phyloP scores from a whole-genome alignment of 2,329 filamentous ascomycete genomes.

The Claviceps humidiphila region DNA sequence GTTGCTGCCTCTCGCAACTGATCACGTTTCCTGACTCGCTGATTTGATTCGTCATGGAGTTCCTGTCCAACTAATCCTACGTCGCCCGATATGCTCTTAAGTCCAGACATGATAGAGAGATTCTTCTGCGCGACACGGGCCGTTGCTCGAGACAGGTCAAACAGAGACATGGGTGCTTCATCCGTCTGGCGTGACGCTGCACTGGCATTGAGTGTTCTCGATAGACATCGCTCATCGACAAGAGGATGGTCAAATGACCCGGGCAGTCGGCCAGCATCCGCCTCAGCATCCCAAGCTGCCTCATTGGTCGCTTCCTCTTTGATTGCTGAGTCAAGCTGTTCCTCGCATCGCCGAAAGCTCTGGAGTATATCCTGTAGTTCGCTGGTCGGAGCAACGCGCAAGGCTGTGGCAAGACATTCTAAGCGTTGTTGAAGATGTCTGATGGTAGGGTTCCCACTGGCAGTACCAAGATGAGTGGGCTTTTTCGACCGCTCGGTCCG shows the following conservation, averaged over 20 bases:
- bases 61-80: constrained; percentile 5
- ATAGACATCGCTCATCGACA: constrained; percentile 12
- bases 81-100: constrained; percentile 23
- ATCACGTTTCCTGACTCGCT: constrained; percentile 55
- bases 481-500: constrained; percentile 38
- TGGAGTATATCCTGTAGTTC: constrained; percentile 64
- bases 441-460: constrained; percentile 47
- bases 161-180: constrained; percentile 51
- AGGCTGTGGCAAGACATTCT: constrained; percentile 62
- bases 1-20: constrained; percentile 54
- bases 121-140: constrained; percentile 46
- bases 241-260: constrained; percentile 34
- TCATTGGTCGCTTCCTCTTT: constrained; percentile 55
- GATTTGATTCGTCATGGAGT: constrained; percentile 16
- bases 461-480: constrained; percentile 47
- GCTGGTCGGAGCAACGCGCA: constrained; percentile 57
- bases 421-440: constrained; percentile 69
- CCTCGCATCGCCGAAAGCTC: constrained; percentile 64
- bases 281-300: constrained; percentile 55
- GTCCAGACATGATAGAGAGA: constrained; percentile 39
- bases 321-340: constrained; percentile 56
- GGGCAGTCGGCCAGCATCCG: constrained; percentile 43
- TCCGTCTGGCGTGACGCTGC: constrained; percentile 26
- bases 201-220: constrained; percentile 22
- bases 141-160: constrained; percentile 49